phyloP scores from a whole-genome alignment of 768 basidiomycete species.

The Flagelloscypha sp. region DNA sequence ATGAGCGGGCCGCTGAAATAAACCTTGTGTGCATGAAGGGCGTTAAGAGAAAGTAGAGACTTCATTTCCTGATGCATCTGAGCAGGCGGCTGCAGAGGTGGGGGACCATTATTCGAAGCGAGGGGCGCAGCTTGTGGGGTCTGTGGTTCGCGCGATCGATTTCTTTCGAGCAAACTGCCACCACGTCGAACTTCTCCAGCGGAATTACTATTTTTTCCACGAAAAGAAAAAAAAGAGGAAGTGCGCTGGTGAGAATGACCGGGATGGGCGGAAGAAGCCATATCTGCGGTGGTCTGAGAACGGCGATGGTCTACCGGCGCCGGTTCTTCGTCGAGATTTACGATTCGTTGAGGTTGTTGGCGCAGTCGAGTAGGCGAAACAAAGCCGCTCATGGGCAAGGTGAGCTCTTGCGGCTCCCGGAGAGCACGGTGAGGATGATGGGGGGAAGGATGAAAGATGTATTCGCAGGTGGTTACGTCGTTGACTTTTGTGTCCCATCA shows the following conservation, averaged over 20 bases:
- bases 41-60: conserved; percentile 65
- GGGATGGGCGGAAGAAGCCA: conserved; percentile 11
- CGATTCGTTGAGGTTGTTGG: conserved; percentile 12
- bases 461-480: too few relatives aligned
- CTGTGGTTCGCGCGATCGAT: conserved; percentile 1
- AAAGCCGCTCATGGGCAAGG: too few relatives aligned
- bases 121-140: conserved; percentile 6
- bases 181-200: conserved; percentile 2
- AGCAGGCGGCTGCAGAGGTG: conserved; percentile 22
- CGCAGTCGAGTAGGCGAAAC: conserved; percentile 27
- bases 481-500: too few relatives aligned
- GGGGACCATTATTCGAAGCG: conserved; percentile 15
- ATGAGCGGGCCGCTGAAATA: conserved; percentile 83
- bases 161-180: conserved; percentile 1
- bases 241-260: conserved; percentile 38
- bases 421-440: too few relatives aligned
- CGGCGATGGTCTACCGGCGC: conserved; percentile 10
- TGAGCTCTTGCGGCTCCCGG: too few relatives aligned
- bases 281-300: conserved; percentile 13
- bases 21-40: conserved; percentile 75
- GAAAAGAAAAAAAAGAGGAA: conserved; percentile 62
- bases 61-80: conserved; percentile 76
- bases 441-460: too few relatives aligned
- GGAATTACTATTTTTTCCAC: conserved; percentile 23
- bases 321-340: conserved; percentile 3